These are phyloP conservation scores for Amylocarpus encephaloides DNA, from an alignment of 2,329 filamentous ascomycete genomes.

Conservation along the genomic window DNA sequence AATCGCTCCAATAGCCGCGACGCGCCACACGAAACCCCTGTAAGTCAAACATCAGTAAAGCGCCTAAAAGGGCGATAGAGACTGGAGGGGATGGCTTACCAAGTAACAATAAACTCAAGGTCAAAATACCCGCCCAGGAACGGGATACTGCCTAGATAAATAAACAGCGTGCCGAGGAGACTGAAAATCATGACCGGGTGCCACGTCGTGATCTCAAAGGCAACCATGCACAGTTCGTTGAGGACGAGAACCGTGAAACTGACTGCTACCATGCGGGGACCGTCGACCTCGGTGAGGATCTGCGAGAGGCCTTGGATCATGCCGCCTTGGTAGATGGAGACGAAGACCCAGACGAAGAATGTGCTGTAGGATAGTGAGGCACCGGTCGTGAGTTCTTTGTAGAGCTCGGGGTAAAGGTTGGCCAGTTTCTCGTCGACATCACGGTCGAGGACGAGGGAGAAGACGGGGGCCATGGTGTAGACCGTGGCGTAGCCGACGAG, in stretches of 20 bases:
- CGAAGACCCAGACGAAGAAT: conserved; percentile 94
- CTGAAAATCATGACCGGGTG: conserved; percentile 84
- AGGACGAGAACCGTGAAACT: conserved; percentile 87
- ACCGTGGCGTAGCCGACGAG: conserved; percentile 94
- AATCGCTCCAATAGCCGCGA: conserved; percentile 70
- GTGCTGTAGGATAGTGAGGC: conserved; percentile 84
- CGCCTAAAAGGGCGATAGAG: not conserved
- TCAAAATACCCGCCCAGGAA: conserved; percentile 91
- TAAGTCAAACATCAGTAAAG: not conserved
- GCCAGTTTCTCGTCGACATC: conserved; percentile 93
- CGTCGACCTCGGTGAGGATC: conserved; percentile 72
- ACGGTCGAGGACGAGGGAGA: conserved; percentile 87
- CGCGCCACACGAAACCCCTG: conserved; percentile 83
- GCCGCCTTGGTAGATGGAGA: conserved; percentile 90
- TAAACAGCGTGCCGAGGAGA: conserved; percentile 71
- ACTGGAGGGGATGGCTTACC: conserved; percentile 38
- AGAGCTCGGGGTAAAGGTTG: conserved; percentile 92
- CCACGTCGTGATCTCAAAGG: conserved; percentile 94
- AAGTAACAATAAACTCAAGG: conserved; percentile 66
- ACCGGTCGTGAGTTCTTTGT: conserved; percentile 91
- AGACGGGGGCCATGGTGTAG: conserved; percentile 89
- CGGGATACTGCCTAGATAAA: conserved; percentile 79
- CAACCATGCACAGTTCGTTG: conserved; percentile 96
- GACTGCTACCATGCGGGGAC: conserved; percentile 74
- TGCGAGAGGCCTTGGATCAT: conserved; percentile 95